Conservation (phyloP, 805 yeast genomes). For the Candida tammaniensis region DNA sequence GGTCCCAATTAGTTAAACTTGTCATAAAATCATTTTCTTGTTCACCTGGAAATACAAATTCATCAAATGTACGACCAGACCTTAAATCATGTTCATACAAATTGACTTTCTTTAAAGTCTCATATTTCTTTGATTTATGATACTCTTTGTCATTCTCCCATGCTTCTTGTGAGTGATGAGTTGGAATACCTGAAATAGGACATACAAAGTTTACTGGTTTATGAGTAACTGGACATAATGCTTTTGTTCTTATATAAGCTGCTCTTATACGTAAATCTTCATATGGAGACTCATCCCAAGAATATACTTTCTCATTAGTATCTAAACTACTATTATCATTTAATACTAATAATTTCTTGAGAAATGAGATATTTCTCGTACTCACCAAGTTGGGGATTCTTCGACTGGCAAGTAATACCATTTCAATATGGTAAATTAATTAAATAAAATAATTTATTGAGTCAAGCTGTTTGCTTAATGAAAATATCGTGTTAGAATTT, state of each 20-base stretch:
- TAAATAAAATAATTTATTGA: too few relatives aligned
- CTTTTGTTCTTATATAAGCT: constrained; percentile 81
- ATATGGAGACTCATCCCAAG: constrained; percentile 92
- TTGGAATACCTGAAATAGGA: constrained; percentile 94
- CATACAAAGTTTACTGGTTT: constrained; percentile 81
- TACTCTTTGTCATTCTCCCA: constrained; percentile 81
- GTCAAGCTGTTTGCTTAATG: too few relatives aligned
- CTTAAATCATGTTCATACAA: constrained; percentile 92
- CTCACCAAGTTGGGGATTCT: too few relatives aligned
- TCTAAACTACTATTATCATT: constrained; percentile 27
- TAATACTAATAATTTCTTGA: constrained; percentile 37
- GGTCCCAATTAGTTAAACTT: constrained; percentile 86
- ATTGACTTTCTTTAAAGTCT: constrained; percentile 80
- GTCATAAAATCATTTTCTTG: constrained; percentile 74
- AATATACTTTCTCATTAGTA: constrained; percentile 26
- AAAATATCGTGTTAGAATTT: too few relatives aligned
- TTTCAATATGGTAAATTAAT: too few relatives aligned
- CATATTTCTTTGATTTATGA: constrained; percentile 64
- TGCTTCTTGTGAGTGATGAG: constrained; percentile 86
- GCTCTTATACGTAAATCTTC: constrained; percentile 88
- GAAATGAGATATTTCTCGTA: constrained; percentile 31
- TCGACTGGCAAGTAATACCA: too few relatives aligned
- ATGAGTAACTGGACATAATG: constrained; percentile 87
- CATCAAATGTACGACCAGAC: constrained; percentile 92
- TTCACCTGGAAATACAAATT: constrained; percentile 85